These are phyloP conservation scores for Scutellaria baicalensis DNA, from an alignment of 257 asterid genomes.

Conservation along the genomic window DNA sequence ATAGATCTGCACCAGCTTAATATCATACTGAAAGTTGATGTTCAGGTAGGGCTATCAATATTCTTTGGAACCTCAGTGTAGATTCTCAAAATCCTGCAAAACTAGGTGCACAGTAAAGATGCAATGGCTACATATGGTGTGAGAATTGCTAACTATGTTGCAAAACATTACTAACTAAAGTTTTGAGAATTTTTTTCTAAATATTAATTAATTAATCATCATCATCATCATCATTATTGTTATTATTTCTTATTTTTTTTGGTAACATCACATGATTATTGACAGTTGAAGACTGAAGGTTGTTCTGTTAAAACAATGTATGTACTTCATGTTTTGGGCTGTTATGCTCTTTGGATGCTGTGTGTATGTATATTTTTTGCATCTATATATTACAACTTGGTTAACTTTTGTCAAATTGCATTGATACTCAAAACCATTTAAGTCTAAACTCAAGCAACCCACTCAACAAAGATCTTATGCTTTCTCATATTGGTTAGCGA, in stretches of 20 bases:
- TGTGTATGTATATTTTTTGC: neutral
- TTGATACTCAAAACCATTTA: neutral
- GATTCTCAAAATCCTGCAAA: neutral
- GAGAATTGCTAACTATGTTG: neutral
- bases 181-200: too few relatives aligned
- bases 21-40: conserved; percentile 86
- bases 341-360: neutral
- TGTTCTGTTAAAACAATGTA: neutral
- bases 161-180: neutral
- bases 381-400: neutral
- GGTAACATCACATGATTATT: too few relatives aligned
- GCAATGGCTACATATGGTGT: neutral
- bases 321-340: neutral
- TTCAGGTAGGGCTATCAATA: conserved; percentile 57
- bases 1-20: conserved; percentile 91
- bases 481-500: neutral
- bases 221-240: too few relatives aligned
- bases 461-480: neutral
- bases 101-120: neutral
- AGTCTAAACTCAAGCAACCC: neutral
- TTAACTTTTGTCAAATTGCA: neutral
- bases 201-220: too few relatives aligned
- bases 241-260: too few relatives aligned
- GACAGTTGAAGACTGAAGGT: too few relatives aligned
- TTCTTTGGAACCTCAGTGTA: neutral